Percentiles rank a stretch among this genome's conserved stretches.
Conservation (phyloP, 495 filamentous ascomycete genomes). For the Xylaria grammica region DNA sequence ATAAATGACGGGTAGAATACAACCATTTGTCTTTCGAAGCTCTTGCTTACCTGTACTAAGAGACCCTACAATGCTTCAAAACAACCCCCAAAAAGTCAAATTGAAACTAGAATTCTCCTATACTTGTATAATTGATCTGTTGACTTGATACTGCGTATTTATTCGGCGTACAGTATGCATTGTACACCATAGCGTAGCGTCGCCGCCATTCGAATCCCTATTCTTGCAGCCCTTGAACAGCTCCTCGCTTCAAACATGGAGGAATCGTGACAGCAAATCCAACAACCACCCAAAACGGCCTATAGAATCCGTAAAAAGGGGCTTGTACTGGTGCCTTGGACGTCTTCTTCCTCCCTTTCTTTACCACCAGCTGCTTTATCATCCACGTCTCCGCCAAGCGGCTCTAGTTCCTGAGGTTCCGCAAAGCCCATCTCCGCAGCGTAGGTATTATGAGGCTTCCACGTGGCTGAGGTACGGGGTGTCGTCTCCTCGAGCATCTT, state of each 20-base stretch:
- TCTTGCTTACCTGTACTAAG: not conserved
- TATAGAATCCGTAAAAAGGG: constrained; percentile 5
- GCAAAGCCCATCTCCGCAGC: constrained; percentile 59
- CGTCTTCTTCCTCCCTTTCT: not conserved
- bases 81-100: not conserved
- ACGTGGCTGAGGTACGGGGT: constrained; percentile 70
- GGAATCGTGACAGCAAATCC: not conserved
- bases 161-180: not conserved
- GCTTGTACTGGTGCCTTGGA: not conserved
- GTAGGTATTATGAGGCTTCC: constrained; percentile 74
- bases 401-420: not conserved
- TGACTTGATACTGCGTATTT: not conserved
- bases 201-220: not conserved
- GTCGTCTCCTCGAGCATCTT: constrained; percentile 85
- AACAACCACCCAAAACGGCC: not conserved
- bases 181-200: not conserved
- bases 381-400: not conserved
- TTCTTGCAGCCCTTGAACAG: not conserved
- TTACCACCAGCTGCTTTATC: not conserved
- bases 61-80: too few relatives aligned
- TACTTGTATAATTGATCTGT: not conserved
- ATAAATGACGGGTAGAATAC: not conserved
- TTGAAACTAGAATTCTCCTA: not conserved
- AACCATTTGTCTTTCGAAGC: not conserved
- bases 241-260: too few relatives aligned